phyloP scores from a whole-genome alignment of 495 filamentous ascomycete genomes.

The Annulohypoxylon moriforme region DNA sequence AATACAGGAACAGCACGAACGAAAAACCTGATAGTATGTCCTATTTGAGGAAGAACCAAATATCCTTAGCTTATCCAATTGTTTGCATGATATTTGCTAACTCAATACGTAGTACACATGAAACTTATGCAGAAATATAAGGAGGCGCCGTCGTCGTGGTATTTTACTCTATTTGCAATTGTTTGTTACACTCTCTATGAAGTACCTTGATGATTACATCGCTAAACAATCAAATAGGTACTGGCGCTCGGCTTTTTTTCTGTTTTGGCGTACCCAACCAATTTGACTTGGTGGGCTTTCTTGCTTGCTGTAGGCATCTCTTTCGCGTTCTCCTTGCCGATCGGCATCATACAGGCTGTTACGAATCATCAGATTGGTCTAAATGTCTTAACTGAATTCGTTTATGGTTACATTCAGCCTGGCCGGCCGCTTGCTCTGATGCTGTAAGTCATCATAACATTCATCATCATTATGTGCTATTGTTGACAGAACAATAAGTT shows the following conservation, averaged over 20 bases:
- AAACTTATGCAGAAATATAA: conserved; percentile 70
- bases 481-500: conserved; percentile 50
- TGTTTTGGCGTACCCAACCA: conserved; percentile 72
- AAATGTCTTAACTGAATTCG: conserved; percentile 77
- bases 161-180: conserved; percentile 59
- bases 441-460: conserved; percentile 54
- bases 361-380: conserved; percentile 76
- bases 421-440: conserved; percentile 74
- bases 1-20: conserved; percentile 68
- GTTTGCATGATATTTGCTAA: conserved; percentile 27
- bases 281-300: conserved; percentile 74
- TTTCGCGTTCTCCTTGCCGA: conserved; percentile 64
- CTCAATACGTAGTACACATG: conserved; percentile 58
- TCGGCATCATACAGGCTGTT: conserved; percentile 71
- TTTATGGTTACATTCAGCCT: conserved; percentile 77
- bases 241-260: conserved; percentile 71
- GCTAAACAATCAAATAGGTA: conserved; percentile 58
- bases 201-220: not conserved
- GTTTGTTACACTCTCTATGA: conserved; percentile 43
- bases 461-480: not conserved
- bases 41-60: not conserved
- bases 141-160: conserved; percentile 69
- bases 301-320: conserved; percentile 71
- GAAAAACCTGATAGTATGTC: conserved; percentile 63
- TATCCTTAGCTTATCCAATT: not conserved